These are phyloP conservation scores for Phytophthora crassamura DNA, from an alignment of 352 stramenopile genomes.

Conservation along the genomic window DNA sequence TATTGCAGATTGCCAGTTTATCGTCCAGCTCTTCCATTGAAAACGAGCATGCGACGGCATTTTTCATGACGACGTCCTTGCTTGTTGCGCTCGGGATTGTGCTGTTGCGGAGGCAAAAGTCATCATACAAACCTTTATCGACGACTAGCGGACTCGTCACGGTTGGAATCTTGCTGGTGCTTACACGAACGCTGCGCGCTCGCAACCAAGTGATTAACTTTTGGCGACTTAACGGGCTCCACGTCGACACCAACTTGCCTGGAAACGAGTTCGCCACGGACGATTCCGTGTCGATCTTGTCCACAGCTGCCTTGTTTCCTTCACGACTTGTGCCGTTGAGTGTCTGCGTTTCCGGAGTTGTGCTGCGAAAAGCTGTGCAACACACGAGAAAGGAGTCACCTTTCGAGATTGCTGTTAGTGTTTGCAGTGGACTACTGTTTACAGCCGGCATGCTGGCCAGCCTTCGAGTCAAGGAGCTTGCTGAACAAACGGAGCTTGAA, in stretches of 20 bases:
- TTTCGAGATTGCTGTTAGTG: constrained; percentile 13
- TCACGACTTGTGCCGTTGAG: constrained; percentile 27
- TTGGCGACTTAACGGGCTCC: constrained; percentile 68
- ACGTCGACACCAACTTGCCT: constrained; percentile 45
- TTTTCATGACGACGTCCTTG: constrained; percentile 73
- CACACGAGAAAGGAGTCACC: constrained; percentile 5
- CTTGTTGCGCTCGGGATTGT: constrained; percentile 33
- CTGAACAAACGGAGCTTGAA: constrained; percentile 8
- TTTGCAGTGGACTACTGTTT: constrained; percentile 33
- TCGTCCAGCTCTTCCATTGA: constrained; percentile 89
- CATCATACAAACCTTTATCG: background rate
- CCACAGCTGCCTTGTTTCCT: constrained; percentile 61
- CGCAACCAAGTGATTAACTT: constrained; percentile 93
- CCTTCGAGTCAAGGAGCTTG: constrained; percentile 33
- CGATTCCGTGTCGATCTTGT: constrained; percentile 84
- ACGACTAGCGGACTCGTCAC: constrained; percentile 14
- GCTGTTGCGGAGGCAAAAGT: constrained; percentile 25
- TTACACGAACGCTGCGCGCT: constrained; percentile 67
- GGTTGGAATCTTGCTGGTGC: constrained; percentile 43
- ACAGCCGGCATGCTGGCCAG: constrained; percentile 33
- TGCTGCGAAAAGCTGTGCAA: constrained; percentile 35
- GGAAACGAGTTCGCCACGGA: constrained; percentile 82
- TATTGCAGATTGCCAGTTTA: constrained; percentile 66
- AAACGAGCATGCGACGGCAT: constrained; percentile 88
- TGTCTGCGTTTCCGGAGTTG: constrained; percentile 44